phyloP scores from a whole-genome alignment of 176 grass and related monocot genomes.

The Carex myosuroides region DNA sequence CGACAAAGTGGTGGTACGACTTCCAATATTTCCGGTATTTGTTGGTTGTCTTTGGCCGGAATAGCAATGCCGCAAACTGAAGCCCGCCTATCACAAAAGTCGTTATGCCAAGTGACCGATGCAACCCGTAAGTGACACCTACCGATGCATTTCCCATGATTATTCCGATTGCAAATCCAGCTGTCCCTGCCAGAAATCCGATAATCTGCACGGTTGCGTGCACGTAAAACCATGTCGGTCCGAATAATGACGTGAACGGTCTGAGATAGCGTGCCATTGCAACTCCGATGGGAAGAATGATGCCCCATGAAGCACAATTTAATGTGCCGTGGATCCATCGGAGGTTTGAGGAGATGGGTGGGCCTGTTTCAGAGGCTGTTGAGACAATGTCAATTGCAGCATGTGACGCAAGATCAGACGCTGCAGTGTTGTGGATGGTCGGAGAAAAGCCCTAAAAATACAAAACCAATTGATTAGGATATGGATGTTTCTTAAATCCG shows the following conservation, averaged over 20 bases:
- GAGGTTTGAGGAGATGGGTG: slow-evolving; percentile 28
- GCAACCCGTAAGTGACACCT: slow-evolving; percentile 68
- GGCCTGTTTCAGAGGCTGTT: slow-evolving; percentile 52
- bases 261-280: slow-evolving; percentile 85
- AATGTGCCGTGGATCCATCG: slow-evolving; percentile 55
- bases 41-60: slow-evolving; percentile 95
- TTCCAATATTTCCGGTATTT: slow-evolving; percentile 98
- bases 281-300: slow-evolving; percentile 64
- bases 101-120: slow-evolving; percentile 75
- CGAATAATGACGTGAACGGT: slow-evolving; percentile 40
- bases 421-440: slow-evolving; percentile 68
- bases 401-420: slow-evolving; percentile 84
- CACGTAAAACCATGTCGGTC: slow-evolving; percentile 85
- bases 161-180: slow-evolving; percentile 79
- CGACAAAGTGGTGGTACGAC: slow-evolving; percentile 98
- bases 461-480: slow-evolving; percentile 43
- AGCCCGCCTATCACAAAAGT: slow-evolving; percentile 66
- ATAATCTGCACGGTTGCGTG: slow-evolving; percentile 62
- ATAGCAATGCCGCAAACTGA: slow-evolving; percentile 79
- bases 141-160: slow-evolving; percentile 61
- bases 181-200: slow-evolving; percentile 51
- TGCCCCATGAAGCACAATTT: slow-evolving; percentile 75
- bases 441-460: slow-evolving; percentile 93
- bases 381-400: slow-evolving; percentile 83
- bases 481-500: slow-evolving; percentile 29